Evolutionary conservation across 192 early-diverging fungal species (phyloP), one percentile per base, ranked within the genome.

Genomic region (Gaertneriomyces semiglobifer): DNA sequence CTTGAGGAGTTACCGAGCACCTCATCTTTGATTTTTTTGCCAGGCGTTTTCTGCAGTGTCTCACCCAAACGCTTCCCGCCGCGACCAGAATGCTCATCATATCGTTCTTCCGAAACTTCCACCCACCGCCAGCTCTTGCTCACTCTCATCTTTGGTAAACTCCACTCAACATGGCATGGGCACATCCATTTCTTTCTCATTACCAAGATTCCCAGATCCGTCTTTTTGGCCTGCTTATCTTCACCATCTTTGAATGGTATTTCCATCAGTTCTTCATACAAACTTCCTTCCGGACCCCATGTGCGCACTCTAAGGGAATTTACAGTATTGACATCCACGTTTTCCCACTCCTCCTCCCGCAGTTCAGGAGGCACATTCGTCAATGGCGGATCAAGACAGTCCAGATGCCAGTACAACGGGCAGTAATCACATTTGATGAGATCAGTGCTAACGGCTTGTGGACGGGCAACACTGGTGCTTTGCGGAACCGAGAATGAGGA

Each of bases 381-480:
- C 50, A 82, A 61, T 7, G 81, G 81, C 14, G 76, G 75, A 33
- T 52, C 50, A 19, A 84, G 58, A 62, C 83, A 84, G 53, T 84
- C 81, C 57, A 81, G 52, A 72, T 84, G 83, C 82, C 82, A 84
- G 53, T 68, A 75, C 5, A 77, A 53, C 10, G 52, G 58, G 59
- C 83, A 84, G 56, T 74, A 76, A 59, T 84, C 83, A 53, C 83
- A 84, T 53, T 77, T 63, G 45, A 84, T 62, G 47, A 84, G 43
- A 43, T 69, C 76, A 2, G 66, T 68, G 12, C 80, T 38, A 50
- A 52, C 56, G n/a, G 72, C 41, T 43, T 73, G 75, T 42, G 61
- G 57, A 7, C 47, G 12, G 18, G n/a, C 12, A n/a, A 48, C 20
- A 12, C 14, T 33, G 6, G 44, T 18, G 42, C 69, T 47, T 43